These are phyloP conservation scores for Candida sakaeoensis DNA, from an alignment of 805 yeast genomes.

Conservation along the genomic window DNA sequence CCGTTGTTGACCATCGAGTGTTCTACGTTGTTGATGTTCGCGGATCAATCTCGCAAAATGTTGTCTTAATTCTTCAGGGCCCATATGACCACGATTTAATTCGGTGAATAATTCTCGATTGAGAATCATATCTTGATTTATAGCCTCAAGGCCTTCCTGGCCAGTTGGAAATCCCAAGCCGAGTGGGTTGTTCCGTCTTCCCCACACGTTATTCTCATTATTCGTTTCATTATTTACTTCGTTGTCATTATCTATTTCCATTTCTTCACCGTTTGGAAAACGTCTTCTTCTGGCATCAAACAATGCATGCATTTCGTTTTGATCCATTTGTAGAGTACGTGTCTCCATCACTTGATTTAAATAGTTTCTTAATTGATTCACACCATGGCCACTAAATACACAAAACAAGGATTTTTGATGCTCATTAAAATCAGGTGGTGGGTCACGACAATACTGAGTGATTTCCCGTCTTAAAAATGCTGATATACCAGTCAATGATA, in stretches of 20 bases:
- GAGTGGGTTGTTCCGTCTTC: neutral
- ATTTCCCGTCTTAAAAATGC: slow-evolving; percentile 87
- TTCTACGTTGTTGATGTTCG: slow-evolving; percentile 24
- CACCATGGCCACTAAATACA: slow-evolving; percentile 91
- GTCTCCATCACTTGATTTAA: slow-evolving; percentile 47
- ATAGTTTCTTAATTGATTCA: slow-evolving; percentile 67
- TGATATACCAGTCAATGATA: slow-evolving; percentile 86
- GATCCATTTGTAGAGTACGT: slow-evolving; percentile 29
- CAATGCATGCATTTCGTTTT: slow-evolving; percentile 27
- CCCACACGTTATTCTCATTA: slow-evolving; percentile 6
- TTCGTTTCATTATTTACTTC: slow-evolving; percentile 8
- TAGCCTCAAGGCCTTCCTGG: slow-evolving; percentile 7
- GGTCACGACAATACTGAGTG: slow-evolving; percentile 81
- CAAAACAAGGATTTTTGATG: slow-evolving; percentile 84
- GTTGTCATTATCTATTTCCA: slow-evolving; percentile 8
- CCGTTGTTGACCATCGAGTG: slow-evolving; percentile 10
- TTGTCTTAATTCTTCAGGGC: slow-evolving; percentile 32
- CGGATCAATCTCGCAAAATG: slow-evolving; percentile 27
- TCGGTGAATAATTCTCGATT: slow-evolving; percentile 31
- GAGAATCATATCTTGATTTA: slow-evolving; percentile 19
- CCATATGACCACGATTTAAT: slow-evolving; percentile 25
- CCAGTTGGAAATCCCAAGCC: slow-evolving; percentile 4
- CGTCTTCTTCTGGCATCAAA: slow-evolving; percentile 26
- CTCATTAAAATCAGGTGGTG: slow-evolving; percentile 88
- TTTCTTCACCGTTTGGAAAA: slow-evolving; percentile 21